These are phyloP conservation scores for Neophaeococcomyces aloes DNA, from an alignment of 2,329 filamentous ascomycete species.

Conservation along the genomic window DNA sequence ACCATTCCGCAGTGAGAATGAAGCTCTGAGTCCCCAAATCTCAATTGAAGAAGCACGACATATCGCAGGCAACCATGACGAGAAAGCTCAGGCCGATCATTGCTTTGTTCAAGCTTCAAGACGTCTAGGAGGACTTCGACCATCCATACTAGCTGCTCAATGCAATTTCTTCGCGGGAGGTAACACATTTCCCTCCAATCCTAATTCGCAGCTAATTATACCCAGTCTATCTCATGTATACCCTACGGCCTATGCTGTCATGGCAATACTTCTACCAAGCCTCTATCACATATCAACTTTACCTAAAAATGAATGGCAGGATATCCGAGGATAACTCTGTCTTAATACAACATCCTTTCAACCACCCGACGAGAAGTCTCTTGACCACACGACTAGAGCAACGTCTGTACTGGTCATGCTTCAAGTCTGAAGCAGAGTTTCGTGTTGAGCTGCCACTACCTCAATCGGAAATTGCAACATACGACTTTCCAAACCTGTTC, in stretches of 20 bases:
- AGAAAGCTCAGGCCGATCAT: slow-evolving; percentile 21
- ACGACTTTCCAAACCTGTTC: slow-evolving; percentile 28
- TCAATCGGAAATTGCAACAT: slow-evolving; percentile 27
- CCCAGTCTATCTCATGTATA: slow-evolving; percentile 30
- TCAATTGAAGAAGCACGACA: slow-evolving; percentile 4
- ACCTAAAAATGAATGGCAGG: slow-evolving; percentile 22
- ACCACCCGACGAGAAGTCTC: slow-evolving; percentile 8
- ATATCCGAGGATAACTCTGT: slow-evolving; percentile 7
- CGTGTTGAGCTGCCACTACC: slow-evolving; percentile 32
- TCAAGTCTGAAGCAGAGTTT: slow-evolving; percentile 36
- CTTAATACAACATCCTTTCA: slow-evolving; percentile 6
- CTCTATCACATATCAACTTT: slow-evolving; percentile 28
- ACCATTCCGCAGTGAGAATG: slow-evolving; percentile 17
- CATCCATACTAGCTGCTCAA: slow-evolving; percentile 27
- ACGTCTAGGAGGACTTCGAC: slow-evolving; percentile 23
- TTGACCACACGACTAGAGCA: slow-evolving; percentile 28
- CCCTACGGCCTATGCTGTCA: slow-evolving; percentile 28
- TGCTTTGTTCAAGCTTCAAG: slow-evolving; percentile 26
- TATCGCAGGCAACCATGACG: not conserved
- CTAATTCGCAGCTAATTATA: not conserved
- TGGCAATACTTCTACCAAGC: slow-evolving; percentile 31
- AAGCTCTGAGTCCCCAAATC: slow-evolving; percentile 5
- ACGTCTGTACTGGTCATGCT: slow-evolving; percentile 35
- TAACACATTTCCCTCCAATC: slow-evolving; percentile 10
- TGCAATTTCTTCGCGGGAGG: slow-evolving; percentile 33